A percentile compares a stretch with the other conserved stretches of the same genome.
phyloP scores from a whole-genome alignment of 108 stramenopile species.

The Pseudonitzschia pungens region DNA sequence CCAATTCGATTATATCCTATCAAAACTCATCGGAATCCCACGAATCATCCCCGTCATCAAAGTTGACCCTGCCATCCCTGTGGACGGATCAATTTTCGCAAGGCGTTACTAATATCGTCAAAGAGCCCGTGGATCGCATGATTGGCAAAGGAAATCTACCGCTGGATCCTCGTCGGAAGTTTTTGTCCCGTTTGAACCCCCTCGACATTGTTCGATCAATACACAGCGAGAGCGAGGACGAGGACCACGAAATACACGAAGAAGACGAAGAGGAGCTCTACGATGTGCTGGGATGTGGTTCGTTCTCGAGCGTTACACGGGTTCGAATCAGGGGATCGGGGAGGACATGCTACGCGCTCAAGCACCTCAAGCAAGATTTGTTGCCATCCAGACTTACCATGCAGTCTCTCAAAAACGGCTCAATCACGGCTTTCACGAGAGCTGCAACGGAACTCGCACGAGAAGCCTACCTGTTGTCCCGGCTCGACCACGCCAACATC shows the following conservation, averaged over 20 bases:
- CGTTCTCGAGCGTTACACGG: slow-evolving; percentile 58
- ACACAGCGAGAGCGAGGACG: not conserved
- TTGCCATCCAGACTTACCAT: slow-evolving; percentile 11
- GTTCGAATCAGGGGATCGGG: slow-evolving; percentile 16
- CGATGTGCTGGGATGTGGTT: slow-evolving; percentile 1
- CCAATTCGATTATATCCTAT: not conserved
- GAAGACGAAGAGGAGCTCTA: too few species aligned
- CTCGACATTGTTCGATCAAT: slow-evolving; percentile 3
- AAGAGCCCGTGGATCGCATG: not conserved
- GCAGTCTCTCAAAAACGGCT: not conserved
- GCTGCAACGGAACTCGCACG: slow-evolving; percentile 69
- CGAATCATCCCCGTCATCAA: not conserved
- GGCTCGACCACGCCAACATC: slow-evolving; percentile 11
- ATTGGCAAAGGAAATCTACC: not conserved
- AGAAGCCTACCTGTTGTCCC: slow-evolving; percentile 73
- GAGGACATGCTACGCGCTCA: slow-evolving; percentile 35
- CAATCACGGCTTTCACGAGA: slow-evolving; percentile 50
- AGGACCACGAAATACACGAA: not conserved
- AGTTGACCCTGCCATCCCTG: not conserved
- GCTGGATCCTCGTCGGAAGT: not conserved
- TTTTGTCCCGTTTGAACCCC: slow-evolving; percentile 5
- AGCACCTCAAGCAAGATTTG: slow-evolving; percentile 53
- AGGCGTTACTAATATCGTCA: not conserved
- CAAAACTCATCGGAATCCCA: not conserved
- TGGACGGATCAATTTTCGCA: slow-evolving; percentile 10